Percentiles rank a stretch among this genome's conserved stretches.
Conservation (phyloP, 345 rosid genomes). For the Hibiscus tridactylites region DNA sequence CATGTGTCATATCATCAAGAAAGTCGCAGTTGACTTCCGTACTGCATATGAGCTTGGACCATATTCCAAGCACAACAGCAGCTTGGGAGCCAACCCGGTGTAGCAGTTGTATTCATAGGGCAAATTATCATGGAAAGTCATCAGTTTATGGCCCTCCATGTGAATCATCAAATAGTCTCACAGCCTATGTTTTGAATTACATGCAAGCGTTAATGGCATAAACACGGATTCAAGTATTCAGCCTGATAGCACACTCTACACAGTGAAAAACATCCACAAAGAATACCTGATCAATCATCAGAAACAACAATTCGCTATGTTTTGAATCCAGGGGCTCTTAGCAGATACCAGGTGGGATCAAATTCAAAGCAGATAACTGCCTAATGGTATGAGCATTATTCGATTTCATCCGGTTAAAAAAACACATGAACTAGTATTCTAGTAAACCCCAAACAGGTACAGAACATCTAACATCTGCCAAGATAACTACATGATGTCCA, state of each 20-base stretch:
- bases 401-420: neutral
- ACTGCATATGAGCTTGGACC: conserved; percentile 56
- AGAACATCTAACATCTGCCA: neutral
- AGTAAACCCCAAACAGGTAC: neutral
- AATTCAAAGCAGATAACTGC: neutral
- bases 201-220: neutral
- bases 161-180: conserved; percentile 45
- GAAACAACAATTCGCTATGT: neutral
- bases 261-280: neutral
- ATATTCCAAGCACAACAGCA: conserved; percentile 42
- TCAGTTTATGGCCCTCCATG: conserved; percentile 46
- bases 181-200: conserved; percentile 24
- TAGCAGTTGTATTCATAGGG: conserved; percentile 51
- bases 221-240: neutral
- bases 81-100: conserved; percentile 24
- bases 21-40: conserved; percentile 41
- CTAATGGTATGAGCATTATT: neutral
- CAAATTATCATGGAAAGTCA: conserved; percentile 55
- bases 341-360: neutral
- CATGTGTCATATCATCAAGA: conserved; percentile 53
- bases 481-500: neutral
- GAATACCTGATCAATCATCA: neutral
- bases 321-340: neutral
- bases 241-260: neutral
- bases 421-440: neutral